phyloP scores from a whole-genome alignment of 257 asterid species.

The Solanum piurae region DNA sequence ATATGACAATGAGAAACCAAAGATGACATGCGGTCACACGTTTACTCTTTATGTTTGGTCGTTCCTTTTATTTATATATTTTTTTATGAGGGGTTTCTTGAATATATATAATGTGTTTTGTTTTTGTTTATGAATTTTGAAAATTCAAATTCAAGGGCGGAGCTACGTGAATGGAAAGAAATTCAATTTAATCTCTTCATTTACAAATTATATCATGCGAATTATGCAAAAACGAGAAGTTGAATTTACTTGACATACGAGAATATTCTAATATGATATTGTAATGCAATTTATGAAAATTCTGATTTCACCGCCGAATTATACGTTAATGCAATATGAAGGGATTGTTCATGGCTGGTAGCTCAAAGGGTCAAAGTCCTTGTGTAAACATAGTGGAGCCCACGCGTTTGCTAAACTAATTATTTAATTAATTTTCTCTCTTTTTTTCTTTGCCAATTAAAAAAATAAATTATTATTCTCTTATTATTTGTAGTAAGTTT shows the following conservation, averaged over 20 bases:
- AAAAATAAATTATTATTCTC: not conserved
- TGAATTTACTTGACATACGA: not conserved
- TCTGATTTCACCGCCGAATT: accelerated
- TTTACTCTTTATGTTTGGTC: not conserved
- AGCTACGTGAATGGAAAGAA: not conserved
- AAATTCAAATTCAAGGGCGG: not conserved
- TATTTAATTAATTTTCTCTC: not conserved
- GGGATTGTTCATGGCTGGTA: not conserved
- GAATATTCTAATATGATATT: not conserved
- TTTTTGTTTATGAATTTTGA: not conserved
- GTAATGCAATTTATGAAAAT: not conserved
- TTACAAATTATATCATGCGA: not conserved
- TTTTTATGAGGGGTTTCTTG: no score
- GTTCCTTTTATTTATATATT: no score
- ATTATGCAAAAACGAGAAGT: accelerated
- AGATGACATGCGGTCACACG: not conserved
- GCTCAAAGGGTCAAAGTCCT: not conserved
- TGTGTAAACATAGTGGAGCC: not conserved
- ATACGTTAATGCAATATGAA: not conserved
- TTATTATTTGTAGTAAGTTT: not conserved
- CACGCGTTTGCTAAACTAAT: not conserved
- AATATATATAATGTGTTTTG: not conserved
- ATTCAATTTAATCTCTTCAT: not conserved
- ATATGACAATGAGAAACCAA: not conserved
- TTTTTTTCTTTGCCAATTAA: not conserved